Evolutionary conservation across 1,139 yeast species (phyloP).

Genomic region (Suhomyces chickasaworum): DNA sequence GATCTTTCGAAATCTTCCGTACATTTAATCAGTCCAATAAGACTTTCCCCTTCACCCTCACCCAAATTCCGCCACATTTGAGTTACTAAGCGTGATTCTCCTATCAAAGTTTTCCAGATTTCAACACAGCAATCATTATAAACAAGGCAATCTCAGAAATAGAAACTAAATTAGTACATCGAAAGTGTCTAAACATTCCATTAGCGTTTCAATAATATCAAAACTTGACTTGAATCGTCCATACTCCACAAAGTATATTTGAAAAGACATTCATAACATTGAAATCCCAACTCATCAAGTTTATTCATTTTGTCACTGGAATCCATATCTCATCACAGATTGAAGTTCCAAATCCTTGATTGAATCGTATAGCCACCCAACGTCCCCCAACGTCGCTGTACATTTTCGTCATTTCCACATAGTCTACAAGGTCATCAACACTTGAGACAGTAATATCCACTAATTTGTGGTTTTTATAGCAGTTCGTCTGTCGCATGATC

Average conservation of each 20-base stretch:
- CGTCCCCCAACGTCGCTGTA: neutral
- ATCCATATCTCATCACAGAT: neutral
- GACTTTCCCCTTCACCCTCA: neutral
- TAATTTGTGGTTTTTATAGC: neutral
- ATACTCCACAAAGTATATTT: neutral
- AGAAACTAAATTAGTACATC: neutral
- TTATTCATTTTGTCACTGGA: neutral
- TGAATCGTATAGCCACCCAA: neutral
- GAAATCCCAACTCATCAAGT: neutral
- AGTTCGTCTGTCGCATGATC: constrained; percentile 4
- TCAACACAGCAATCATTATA: neutral
- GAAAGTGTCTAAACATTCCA: neutral
- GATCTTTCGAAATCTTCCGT: neutral
- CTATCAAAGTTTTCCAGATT: neutral
- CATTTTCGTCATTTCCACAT: neutral
- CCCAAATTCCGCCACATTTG: neutral
- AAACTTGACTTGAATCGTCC: neutral
- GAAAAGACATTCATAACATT: neutral
- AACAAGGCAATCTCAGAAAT: neutral
- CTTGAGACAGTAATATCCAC: neutral
- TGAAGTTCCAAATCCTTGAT: neutral
- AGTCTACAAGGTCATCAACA: neutral
- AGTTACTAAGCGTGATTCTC: neutral
- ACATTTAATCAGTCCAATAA: neutral
- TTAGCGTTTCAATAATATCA: neutral